Base-by-base conservation (phyloP, 192 early-diverging fungal species). In the Pilaira anomala region DNA sequence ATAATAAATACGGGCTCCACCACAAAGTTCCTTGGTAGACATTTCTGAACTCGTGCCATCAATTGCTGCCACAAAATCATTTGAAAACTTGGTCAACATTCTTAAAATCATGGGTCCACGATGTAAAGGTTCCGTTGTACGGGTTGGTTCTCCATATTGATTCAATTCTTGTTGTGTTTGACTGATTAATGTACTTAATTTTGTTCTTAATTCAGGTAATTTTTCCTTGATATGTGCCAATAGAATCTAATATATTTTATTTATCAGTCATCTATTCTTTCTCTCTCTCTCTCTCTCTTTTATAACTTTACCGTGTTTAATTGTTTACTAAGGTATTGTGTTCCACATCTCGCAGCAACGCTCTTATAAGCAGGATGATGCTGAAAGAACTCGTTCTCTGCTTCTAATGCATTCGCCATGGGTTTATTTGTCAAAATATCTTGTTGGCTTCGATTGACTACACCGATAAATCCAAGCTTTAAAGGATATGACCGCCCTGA, bases 391-490 rank as follows among this genome's bases (percentile, higher is more conserved):
- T 86, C 83, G 6, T 62, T 72, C 50, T 92, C 91, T 13, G 77
- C 68, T 56, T 79, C 77, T 28, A 90, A 73, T 7, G 91, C 85
- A 28, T 89, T 86, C 7, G 74, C 55, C 78, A 92, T 90, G 3
- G 89, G 85, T 67, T 88, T 88, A 53, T 79, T 86, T 19, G 78
- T 77, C 45, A 82, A 59, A 22, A 89, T 92, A 70, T 91, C 91
- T 40, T 89, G 87, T 59, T 92, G 91, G 74, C 88, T 89, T 60
- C 89, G 86, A 69, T 92, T 92, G 14, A 92, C 86, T 16, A 89
- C 83, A 54, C 91, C 91, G 56, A 92, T 84, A 70, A 92, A 92
- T 1, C 91, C 91, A 26, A 92, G 74, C 42, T 89, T 89, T 48
- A 92, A 66, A 14, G 88, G 89, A 40, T 88, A 88, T 3, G 89